These are phyloP conservation scores for Oryza officinalis DNA, from an alignment of 176 grass and related monocot genomes.

Conservation along the genomic window DNA sequence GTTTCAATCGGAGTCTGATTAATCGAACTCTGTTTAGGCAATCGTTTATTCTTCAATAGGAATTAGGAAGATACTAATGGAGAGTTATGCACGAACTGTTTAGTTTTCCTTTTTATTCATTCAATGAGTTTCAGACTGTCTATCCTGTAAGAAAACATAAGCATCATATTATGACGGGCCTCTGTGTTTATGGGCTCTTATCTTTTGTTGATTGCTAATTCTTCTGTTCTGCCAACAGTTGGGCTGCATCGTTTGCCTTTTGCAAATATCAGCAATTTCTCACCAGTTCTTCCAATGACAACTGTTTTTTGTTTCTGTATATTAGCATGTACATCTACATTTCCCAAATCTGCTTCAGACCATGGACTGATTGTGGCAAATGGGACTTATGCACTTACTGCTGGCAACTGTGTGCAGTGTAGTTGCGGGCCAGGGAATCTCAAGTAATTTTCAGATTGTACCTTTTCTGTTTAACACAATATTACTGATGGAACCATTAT, in stretches of 20 bases:
- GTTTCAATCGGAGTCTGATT: background rate
- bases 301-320: background rate
- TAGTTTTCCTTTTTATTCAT: background rate
- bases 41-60: background rate
- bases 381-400: slow-evolving; percentile 76
- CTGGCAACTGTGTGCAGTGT: slow-evolving; percentile 79
- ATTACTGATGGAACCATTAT: slow-evolving; percentile 13
- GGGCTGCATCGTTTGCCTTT: background rate
- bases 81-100: background rate
- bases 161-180: background rate
- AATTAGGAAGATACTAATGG: background rate
- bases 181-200: background rate
- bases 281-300: background rate
- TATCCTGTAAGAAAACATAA: background rate
- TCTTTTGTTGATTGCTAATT: background rate
- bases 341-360: slow-evolving; percentile 67
- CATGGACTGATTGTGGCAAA: slow-evolving; percentile 88
- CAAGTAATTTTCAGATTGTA: slow-evolving; percentile 49
- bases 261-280: background rate
- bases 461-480: background rate
- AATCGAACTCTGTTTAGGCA: background rate
- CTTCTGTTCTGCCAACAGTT: background rate
- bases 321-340: slow-evolving; percentile 80
- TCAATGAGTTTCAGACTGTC: background rate
- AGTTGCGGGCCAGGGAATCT: slow-evolving; percentile 88